phyloP scores from a whole-genome alignment of 768 basidiomycete genomes.

The Sutorius australiensis region DNA sequence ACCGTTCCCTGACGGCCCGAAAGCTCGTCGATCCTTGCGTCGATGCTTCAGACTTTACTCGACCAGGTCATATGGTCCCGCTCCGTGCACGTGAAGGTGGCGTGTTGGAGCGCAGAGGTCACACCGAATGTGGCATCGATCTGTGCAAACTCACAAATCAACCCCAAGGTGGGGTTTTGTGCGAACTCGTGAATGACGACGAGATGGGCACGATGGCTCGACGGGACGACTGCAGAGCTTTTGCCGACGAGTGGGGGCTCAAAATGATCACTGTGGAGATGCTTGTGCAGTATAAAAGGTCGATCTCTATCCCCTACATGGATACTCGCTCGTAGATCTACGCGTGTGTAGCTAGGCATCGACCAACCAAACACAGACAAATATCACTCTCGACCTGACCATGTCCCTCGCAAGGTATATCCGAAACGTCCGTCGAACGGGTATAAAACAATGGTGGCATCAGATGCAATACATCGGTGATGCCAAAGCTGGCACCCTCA shows the following conservation, averaged over 20 bases:
- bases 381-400: constrained; percentile 11
- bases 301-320: neutral
- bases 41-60: constrained; percentile 68
- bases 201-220: constrained; percentile 89
- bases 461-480: constrained; percentile 93
- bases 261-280: constrained; percentile 95
- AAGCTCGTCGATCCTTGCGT: constrained; percentile 65
- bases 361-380: constrained; percentile 22
- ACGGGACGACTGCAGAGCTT: constrained; percentile 86
- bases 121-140: constrained; percentile 90
- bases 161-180: constrained; percentile 71
- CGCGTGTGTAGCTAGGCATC: no score
- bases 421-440: constrained; percentile 70
- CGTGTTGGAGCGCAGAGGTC: constrained; percentile 81
- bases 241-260: constrained; percentile 85
- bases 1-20: constrained; percentile 83
- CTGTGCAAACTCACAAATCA: constrained; percentile 72
- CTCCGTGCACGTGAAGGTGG: constrained; percentile 85
- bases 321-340: neutral
- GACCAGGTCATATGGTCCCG: constrained; percentile 95
- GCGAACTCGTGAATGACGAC: constrained; percentile 94
- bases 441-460: constrained; percentile 84
- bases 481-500: constrained; percentile 76
- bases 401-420: constrained; percentile 75
- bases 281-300: constrained; percentile 46